Conservation (phyloP, 805 yeast species). For the Millerago galiae region DNA sequence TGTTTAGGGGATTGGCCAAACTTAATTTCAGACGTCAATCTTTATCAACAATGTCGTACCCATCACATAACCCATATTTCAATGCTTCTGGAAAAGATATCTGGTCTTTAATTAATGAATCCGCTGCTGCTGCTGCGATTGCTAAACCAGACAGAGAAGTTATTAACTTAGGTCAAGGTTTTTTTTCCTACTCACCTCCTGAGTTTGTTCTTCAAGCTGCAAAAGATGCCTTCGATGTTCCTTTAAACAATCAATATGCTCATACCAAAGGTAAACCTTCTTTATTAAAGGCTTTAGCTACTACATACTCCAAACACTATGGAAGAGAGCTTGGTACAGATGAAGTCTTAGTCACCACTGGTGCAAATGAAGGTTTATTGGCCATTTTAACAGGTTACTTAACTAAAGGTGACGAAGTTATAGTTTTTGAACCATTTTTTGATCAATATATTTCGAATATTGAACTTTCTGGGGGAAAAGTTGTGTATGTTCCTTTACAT, state of each 20-base stretch:
- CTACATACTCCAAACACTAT: conserved; percentile 64
- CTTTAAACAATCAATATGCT: conserved; percentile 86
- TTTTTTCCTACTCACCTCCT: conserved; percentile 94
- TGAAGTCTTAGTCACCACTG: conserved; percentile 82
- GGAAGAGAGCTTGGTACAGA: conserved; percentile 48
- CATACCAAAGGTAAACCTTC: conserved; percentile 84
- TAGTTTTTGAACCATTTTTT: conserved; percentile 94
- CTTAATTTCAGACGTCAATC: neutral
- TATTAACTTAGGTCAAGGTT: conserved; percentile 92
- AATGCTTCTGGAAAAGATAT: conserved; percentile 76
- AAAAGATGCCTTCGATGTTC: conserved; percentile 59
- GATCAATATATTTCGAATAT: conserved; percentile 95
- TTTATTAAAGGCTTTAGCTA: conserved; percentile 61
- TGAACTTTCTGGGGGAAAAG: conserved; percentile 89
- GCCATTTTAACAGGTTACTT: conserved; percentile 80
- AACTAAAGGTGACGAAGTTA: conserved; percentile 86
- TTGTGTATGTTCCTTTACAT: conserved; percentile 77
- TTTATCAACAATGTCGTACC: conserved; percentile 20
- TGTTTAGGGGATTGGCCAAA: too few relatives aligned
- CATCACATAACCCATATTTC: conserved; percentile 61
- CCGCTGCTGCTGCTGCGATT: conserved; percentile 83
- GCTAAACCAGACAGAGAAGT: conserved; percentile 63
- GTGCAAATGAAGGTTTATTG: conserved; percentile 95
- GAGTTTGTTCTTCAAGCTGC: conserved; percentile 86
- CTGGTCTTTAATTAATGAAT: conserved; percentile 92